phyloP scores from a whole-genome alignment of 169 alveolate species.

The Cryptosporidium ubiquitum region DNA sequence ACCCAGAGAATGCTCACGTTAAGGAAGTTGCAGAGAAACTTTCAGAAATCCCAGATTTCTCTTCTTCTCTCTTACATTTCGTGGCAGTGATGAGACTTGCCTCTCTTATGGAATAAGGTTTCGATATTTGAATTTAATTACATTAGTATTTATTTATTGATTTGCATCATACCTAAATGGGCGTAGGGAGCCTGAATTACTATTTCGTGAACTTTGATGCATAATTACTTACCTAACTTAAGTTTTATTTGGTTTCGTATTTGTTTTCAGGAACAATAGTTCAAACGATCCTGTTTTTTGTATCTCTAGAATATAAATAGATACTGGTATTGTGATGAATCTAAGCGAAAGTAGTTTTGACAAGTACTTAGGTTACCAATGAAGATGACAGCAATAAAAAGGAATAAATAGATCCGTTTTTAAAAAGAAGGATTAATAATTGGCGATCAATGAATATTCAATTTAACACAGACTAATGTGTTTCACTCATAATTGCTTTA shows the following conservation, averaged over 20 bases:
- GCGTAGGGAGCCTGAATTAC: not conserved
- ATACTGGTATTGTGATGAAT: too few species aligned
- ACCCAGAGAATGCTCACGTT: constrained; percentile 15
- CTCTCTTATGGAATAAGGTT: not conserved
- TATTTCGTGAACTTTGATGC: not conserved
- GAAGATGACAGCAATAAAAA: too few species aligned
- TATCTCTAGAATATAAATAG: too few species aligned
- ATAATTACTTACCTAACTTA: not conserved
- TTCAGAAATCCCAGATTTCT: not conserved
- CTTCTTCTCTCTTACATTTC: not conserved
- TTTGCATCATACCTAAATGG: not conserved
- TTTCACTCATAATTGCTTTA: not conserved
- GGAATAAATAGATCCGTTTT: too few species aligned
- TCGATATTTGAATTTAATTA: not conserved
- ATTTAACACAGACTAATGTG: not conserved
- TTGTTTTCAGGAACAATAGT: too few species aligned
- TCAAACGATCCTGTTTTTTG: too few species aligned
- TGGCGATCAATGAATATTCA: too few species aligned
- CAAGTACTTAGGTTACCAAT: too few species aligned
- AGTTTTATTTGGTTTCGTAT: too few species aligned
- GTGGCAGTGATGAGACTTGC: not conserved
- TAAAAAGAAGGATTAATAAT: too few species aligned
- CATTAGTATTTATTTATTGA: not conserved
- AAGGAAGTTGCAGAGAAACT: not conserved
- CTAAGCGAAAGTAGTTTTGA: too few species aligned